These are phyloP conservation scores for Fusarium sp. DNA, from an alignment of 2,329 filamentous ascomycete species.

Conservation along the genomic window DNA sequence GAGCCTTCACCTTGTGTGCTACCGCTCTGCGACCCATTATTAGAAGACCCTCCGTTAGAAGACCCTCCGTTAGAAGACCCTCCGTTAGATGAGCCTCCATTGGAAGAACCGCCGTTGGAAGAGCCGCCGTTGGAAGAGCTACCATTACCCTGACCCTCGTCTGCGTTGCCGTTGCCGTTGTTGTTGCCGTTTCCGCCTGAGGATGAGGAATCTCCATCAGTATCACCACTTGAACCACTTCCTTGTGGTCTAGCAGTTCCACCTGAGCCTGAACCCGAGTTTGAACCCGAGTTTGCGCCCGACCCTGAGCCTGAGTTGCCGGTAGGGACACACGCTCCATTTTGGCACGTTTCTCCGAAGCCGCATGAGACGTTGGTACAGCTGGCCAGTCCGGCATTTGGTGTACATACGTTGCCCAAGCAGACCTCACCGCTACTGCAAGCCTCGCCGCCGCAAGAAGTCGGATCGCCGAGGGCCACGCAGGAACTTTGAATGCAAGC, in stretches of 20 bases:
- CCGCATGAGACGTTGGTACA: constrained; percentile 17
- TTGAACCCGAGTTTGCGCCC: background rate
- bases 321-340: constrained; percentile 17
- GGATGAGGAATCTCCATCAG: background rate
- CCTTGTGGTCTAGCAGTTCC: background rate
- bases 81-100: background rate
- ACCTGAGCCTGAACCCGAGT: background rate
- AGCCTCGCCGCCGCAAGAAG: constrained; percentile 6
- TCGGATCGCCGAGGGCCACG: constrained; percentile 22
- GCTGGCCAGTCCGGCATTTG: background rate
- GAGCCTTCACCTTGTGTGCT: constrained; percentile 18
- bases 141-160: background rate
- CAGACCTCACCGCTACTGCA: constrained; percentile 32
- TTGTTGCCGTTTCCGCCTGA: background rate
- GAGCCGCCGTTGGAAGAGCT: background rate
- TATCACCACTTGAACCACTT: background rate
- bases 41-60: background rate
- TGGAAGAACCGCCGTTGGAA: background rate
- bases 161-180: background rate
- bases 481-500: constrained; percentile 36
- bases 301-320: background rate
- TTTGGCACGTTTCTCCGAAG: constrained; percentile 22
- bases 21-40: background rate
- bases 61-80: background rate
- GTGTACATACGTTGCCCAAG: constrained; percentile 32